Evolutionary conservation across 768 basidiomycete genomes (phyloP).

Genomic region (Boletellus ananas): DNA sequence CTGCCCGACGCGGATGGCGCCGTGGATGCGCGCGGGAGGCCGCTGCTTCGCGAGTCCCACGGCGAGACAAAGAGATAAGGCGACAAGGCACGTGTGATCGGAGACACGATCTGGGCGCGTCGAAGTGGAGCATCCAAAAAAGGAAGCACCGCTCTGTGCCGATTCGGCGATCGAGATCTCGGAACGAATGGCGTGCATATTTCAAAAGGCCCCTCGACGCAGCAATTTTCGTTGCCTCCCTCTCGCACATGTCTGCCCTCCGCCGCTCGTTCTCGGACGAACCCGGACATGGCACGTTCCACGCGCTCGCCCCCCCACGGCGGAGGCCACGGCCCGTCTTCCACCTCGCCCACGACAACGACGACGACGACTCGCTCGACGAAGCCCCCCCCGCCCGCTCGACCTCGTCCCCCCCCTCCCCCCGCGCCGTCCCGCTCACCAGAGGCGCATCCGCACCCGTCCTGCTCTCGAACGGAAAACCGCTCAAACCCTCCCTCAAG

Average conservation of each 20-base stretch:
- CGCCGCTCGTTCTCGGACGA: constrained; percentile 37
- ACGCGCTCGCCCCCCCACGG: constrained; percentile 44
- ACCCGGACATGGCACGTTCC: constrained; percentile 46
- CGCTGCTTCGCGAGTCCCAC: too few species aligned
- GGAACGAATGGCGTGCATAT: constrained; percentile 5
- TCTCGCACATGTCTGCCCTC: constrained; percentile 13
- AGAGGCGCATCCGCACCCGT: constrained; percentile 37
- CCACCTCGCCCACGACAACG: constrained; percentile 18
- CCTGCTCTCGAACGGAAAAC: constrained; percentile 71
- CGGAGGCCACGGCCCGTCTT: too few species aligned
- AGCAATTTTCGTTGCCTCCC: neutral
- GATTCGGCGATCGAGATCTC: constrained; percentile 24
- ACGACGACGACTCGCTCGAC: constrained; percentile 26
- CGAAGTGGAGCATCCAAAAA: constrained; percentile 19
- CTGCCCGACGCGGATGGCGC: too few species aligned
- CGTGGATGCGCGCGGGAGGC: too few species aligned
- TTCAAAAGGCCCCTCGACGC: constrained; percentile 9
- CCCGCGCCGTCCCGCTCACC: too few species aligned
- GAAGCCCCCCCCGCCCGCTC: constrained; percentile 43
- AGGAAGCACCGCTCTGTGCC: neutral
- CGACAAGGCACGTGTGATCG: constrained; percentile 22
- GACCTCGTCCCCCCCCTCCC: constrained; percentile 15
- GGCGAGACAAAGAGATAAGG: constrained; percentile 13
- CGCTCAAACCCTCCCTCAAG: constrained; percentile 85
- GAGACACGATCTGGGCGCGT: constrained; percentile 14